These are phyloP conservation scores for Spiromastix sp. DNA, from an alignment of 2,329 filamentous ascomycete genomes.

Conservation along the genomic window DNA sequence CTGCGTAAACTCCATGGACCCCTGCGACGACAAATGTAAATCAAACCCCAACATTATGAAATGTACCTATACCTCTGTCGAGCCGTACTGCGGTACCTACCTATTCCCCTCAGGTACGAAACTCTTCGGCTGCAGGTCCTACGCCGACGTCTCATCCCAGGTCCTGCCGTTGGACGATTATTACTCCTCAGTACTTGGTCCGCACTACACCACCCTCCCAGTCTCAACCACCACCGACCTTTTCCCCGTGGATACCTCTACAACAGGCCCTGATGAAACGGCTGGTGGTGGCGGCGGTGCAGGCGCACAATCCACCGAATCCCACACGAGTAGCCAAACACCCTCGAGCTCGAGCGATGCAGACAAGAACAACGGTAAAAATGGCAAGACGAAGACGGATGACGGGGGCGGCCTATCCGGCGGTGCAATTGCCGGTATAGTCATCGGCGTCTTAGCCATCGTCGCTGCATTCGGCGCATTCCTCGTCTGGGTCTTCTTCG, in stretches of 20 bases:
- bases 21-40: slow-evolving; percentile 8
- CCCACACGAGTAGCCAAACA: too few relatives aligned
- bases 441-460: slow-evolving; percentile 10
- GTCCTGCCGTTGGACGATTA: slow-evolving; percentile 11
- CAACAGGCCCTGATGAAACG: neutral
- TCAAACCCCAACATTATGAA: slow-evolving; percentile 6
- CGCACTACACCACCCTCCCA: slow-evolving; percentile 5
- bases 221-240: neutral
- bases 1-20: slow-evolving; percentile 9
- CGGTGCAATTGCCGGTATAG: slow-evolving; percentile 13
- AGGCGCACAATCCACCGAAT: too few relatives aligned
- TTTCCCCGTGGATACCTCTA: too few relatives aligned
- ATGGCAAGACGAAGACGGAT: neutral
- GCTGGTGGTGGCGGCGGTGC: too few relatives aligned
- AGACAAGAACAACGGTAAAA: neutral
- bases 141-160: slow-evolving; percentile 6
- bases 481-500: slow-evolving; percentile 10
- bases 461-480: slow-evolving; percentile 8
- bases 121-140: slow-evolving; percentile 10
- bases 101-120: slow-evolving; percentile 8
- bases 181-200: slow-evolving; percentile 11
- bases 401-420: slow-evolving; percentile 3
- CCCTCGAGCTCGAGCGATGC: too few relatives aligned
- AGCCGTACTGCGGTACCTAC: slow-evolving; percentile 13
- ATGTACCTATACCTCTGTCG: slow-evolving; percentile 8